Evolutionary conservation across 768 basidiomycete genomes (phyloP), one percentile per base, ranked within the genome.

Genomic region (Podaxis pistillaris): DNA sequence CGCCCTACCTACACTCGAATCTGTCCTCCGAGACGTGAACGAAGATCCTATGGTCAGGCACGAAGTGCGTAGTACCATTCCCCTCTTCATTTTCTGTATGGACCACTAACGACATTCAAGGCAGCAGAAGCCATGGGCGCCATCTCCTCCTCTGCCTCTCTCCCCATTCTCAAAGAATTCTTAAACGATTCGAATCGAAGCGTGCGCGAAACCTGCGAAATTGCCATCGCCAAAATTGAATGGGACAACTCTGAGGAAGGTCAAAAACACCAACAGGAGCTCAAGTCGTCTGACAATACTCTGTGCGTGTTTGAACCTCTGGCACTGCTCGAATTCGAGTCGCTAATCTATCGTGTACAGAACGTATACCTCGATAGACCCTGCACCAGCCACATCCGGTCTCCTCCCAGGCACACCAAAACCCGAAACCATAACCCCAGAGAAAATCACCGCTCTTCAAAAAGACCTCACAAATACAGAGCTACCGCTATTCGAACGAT

Each of bases 61-160:
- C 77, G 97, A 99, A 84, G 94, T 92, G 67, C 63, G 79, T 68
- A 57, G 22, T 49, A 19, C 30, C 40, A 28, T 41, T 55, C 13
- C 30, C 37, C 33, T 22, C 12, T 30, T 41, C 36, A 49, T 11
- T 3, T 7, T 56, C 49, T 63, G n/a, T 60, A 64, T 28, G 36
- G n/a, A 38, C 40, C 66, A 53, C 46, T 69, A 63, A 60, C 58
- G 56, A 66, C 65, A 66, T 52, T 65, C 1, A 58, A 96, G 91
- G 95, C 96, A 55, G 97, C 97, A n/a, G 97, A 99, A 76, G 97
- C 97, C 8, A 90, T 99, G 81, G 97, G 96, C 44, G 97, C 97
- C 0, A 93, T 98, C 40, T 94, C 92, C 7, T 79, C 86, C 22
- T 69, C 79, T 1, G 67, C 75, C 0, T 91, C 93, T 15, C 69